Evolutionary conservation across 768 basidiomycete species (phyloP).

Genomic region (Clitopilus hobsonii): DNA sequence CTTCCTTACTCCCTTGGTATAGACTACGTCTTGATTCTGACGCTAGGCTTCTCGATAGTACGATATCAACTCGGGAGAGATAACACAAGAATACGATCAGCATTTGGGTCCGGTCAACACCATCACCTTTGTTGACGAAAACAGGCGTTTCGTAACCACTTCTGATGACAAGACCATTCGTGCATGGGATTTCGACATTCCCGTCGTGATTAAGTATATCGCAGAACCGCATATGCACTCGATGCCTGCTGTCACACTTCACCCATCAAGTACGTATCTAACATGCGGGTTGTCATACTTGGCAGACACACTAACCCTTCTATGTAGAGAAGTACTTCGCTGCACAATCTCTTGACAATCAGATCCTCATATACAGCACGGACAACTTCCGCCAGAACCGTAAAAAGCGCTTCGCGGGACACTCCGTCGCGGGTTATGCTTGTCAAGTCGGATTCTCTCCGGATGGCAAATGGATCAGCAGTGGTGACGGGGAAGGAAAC

Average conservation of each 20-base stretch:
- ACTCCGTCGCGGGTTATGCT: constrained; percentile 95
- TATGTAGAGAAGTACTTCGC: constrained; percentile 87
- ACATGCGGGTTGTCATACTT: too few relatives aligned
- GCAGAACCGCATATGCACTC: constrained; percentile 99
- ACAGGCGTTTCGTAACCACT: constrained; percentile 94
- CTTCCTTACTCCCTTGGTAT: too few relatives aligned
- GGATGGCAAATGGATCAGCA: constrained; percentile 97
- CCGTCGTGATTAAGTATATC: constrained; percentile 99
- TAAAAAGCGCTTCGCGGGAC: constrained; percentile 97
- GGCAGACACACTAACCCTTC: constrained; percentile 5
- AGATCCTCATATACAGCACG: constrained; percentile 95
- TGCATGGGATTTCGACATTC: constrained; percentile 99
- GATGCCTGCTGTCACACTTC: constrained; percentile 96
- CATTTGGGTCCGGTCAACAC: constrained; percentile 98
- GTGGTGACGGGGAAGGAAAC: constrained; percentile 92
- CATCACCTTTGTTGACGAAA: constrained; percentile 98
- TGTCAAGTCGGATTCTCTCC: constrained; percentile 97
- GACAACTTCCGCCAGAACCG: constrained; percentile 99
- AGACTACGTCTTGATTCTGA: too few relatives aligned
- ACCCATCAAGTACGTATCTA: constrained; percentile 87
- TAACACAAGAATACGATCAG: constrained; percentile 97
- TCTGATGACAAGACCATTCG: constrained; percentile 99
- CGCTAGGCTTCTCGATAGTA: too few relatives aligned
- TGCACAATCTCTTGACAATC: constrained; percentile 96
- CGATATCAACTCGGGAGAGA: constrained; percentile 92